Conservation (phyloP, 345 rosid genomes). For the Eucalyptus erythrocorys region DNA sequence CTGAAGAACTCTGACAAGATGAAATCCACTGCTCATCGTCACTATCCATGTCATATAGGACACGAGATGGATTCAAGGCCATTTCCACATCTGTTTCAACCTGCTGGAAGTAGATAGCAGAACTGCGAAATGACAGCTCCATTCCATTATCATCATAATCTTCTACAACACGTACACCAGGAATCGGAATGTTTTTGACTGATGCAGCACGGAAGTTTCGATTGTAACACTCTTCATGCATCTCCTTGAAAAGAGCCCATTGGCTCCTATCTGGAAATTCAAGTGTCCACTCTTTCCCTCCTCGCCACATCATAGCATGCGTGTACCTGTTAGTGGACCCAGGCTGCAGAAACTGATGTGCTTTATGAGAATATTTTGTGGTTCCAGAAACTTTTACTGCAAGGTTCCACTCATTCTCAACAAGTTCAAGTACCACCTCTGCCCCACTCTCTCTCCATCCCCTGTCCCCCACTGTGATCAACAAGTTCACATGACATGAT, state of each 20-base stretch:
- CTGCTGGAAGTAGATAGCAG: slow-evolving; percentile 61
- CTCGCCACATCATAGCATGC: slow-evolving; percentile 99
- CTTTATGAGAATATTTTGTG: slow-evolving; percentile 64
- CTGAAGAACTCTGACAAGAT: slow-evolving; percentile 25
- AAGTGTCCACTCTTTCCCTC: slow-evolving; percentile 89
- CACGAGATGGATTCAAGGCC: slow-evolving; percentile 73
- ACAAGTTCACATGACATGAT: slow-evolving; percentile 69
- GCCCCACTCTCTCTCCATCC: slow-evolving; percentile 93
- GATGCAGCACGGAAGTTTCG: slow-evolving; percentile 79
- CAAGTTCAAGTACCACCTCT: slow-evolving; percentile 58
- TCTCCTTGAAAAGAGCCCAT: slow-evolving; percentile 90
- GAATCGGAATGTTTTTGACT: slow-evolving; percentile 88
- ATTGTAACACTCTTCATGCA: slow-evolving; percentile 95
- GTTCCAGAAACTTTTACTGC: slow-evolving; percentile 64
- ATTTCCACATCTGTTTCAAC: slow-evolving; percentile 84
- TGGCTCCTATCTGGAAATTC: slow-evolving; percentile 91
- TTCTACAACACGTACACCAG: slow-evolving; percentile 72
- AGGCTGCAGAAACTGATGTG: slow-evolving; percentile 93
- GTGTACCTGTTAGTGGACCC: slow-evolving; percentile 88
- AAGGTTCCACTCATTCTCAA: slow-evolving; percentile 88
- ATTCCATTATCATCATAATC: slow-evolving; percentile 38
- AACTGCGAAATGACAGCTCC: slow-evolving; percentile 28
- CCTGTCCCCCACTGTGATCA: slow-evolving; percentile 62
- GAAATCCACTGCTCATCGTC: slow-evolving; percentile 77
- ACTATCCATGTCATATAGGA: slow-evolving; percentile 93